Percentiles rank a stretch among this genome's conserved stretches.
These are phyloP conservation scores for Aspergillus sp. DNA, from an alignment of 2,329 filamentous ascomycete genomes.

Conservation along the genomic window DNA sequence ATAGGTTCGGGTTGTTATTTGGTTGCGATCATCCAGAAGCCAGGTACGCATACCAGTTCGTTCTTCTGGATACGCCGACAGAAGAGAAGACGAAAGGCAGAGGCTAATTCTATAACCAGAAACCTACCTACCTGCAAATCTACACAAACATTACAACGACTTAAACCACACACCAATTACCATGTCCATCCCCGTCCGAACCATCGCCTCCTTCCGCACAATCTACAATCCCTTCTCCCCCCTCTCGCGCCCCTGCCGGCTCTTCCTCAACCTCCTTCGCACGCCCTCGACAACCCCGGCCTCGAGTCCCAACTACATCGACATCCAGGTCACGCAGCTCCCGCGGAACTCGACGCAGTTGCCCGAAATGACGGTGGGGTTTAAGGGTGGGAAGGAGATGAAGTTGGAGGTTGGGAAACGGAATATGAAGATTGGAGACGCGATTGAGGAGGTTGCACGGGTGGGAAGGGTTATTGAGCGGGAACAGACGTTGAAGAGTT, in stretches of 20 bases:
- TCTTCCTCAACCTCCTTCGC: slow-evolving; percentile 81
- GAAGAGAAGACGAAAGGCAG: no score
- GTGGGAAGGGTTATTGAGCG: slow-evolving; percentile 77
- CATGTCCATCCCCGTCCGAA: slow-evolving; percentile 34
- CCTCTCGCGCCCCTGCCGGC: slow-evolving; percentile 69
- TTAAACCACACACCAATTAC: slow-evolving; percentile 5
- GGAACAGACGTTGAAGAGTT: slow-evolving; percentile 64
- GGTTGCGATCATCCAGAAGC: no score
- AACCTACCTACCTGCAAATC: neutral
- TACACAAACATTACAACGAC: neutral
- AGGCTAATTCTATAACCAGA: neutral
- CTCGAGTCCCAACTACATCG: slow-evolving; percentile 65
- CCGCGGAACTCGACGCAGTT: slow-evolving; percentile 60
- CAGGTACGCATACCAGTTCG: no score
- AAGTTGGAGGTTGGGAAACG: slow-evolving; percentile 69
- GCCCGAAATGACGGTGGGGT: slow-evolving; percentile 67
- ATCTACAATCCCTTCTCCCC: slow-evolving; percentile 88
- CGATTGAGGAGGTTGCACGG: slow-evolving; percentile 81
- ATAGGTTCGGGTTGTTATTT: no score
- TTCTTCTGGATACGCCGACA: no score
- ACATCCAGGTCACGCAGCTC: slow-evolving; percentile 68
- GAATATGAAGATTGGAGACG: slow-evolving; percentile 72
- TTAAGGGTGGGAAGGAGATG: slow-evolving; percentile 93
- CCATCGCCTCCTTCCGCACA: slow-evolving; percentile 65
- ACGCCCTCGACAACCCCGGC: slow-evolving; percentile 70